Evolutionary conservation across 768 basidiomycete genomes (phyloP).

Genomic region (Suillus fuscotomentosus): DNA sequence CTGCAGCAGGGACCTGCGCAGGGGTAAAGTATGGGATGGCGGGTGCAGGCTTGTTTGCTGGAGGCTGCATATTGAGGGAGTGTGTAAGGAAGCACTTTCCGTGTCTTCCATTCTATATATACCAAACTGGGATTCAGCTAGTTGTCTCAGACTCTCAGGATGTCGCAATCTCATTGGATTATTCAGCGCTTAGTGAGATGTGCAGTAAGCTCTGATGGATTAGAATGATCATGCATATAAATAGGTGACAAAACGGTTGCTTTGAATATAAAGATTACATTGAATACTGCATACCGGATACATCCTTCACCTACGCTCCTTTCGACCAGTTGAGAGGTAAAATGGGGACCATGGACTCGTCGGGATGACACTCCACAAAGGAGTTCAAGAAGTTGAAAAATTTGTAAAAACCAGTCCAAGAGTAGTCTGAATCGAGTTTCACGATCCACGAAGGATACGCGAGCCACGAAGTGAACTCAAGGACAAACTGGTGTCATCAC

Average conservation of each 20-base stretch:
- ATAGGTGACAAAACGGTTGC: background rate
- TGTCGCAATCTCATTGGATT: background rate
- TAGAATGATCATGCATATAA: background rate
- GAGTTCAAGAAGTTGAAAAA: slow-evolving; percentile 4
- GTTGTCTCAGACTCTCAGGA: background rate
- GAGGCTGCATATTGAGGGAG: background rate
- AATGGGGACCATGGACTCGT: slow-evolving; percentile 5
- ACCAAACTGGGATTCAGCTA: background rate
- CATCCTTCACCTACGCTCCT: background rate
- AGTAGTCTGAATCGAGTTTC: slow-evolving; percentile 34
- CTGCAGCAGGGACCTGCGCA: slow-evolving; percentile 41
- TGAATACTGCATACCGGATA: background rate
- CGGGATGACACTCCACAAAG: slow-evolving; percentile 7
- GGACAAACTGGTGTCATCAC: slow-evolving; percentile 12
- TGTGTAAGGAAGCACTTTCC: background rate
- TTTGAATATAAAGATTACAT: background rate
- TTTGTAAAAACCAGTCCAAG: slow-evolving; percentile 12
- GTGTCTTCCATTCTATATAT: background rate
- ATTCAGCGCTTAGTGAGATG: background rate
- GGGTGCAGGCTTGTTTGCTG: slow-evolving; percentile 39
- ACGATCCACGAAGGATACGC: slow-evolving; percentile 12
- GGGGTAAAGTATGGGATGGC: slow-evolving; percentile 47
- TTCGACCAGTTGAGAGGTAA: background rate
- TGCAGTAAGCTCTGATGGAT: background rate
- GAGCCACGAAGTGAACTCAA: slow-evolving; percentile 31